Evolutionary conservation across 352 stramenopile genomes (phyloP).

Genomic region (Pythium dissimile): DNA sequence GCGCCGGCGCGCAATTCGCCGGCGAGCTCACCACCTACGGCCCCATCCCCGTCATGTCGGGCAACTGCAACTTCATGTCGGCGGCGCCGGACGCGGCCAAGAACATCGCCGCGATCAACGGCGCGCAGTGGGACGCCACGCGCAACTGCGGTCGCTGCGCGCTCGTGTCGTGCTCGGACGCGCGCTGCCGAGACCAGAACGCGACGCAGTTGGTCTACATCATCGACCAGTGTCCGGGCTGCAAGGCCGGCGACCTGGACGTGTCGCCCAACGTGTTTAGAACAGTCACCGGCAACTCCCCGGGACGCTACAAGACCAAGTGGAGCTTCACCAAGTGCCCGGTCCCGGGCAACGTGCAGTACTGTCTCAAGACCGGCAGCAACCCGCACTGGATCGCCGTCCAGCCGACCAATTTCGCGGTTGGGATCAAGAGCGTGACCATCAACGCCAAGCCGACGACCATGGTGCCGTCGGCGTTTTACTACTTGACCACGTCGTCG

Average conservation of each 20-base stretch:
- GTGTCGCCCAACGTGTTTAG: slow-evolving; percentile 38
- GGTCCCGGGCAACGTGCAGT: slow-evolving; percentile 28
- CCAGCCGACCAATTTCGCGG: slow-evolving; percentile 52
- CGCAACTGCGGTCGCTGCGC: slow-evolving; percentile 37
- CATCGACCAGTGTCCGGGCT: slow-evolving; percentile 57
- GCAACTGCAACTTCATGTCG: slow-evolving; percentile 64
- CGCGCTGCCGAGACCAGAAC: slow-evolving; percentile 26
- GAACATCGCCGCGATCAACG: slow-evolving; percentile 65
- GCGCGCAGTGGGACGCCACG: slow-evolving; percentile 42
- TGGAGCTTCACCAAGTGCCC: slow-evolving; percentile 41
- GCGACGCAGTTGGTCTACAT: slow-evolving; percentile 57
- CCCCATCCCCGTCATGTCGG: slow-evolving; percentile 4
- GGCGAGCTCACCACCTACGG: slow-evolving; percentile 20
- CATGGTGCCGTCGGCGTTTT: slow-evolving; percentile 49
- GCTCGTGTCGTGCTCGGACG: slow-evolving; percentile 35
- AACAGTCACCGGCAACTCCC: slow-evolving; percentile 27
- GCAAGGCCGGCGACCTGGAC: slow-evolving; percentile 43
- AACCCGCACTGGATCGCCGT: slow-evolving; percentile 56
- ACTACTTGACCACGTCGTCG: slow-evolving; percentile 27
- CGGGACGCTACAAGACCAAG: slow-evolving; percentile 24
- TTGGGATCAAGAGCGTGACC: slow-evolving; percentile 40
- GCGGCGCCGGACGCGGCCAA: slow-evolving; percentile 24
- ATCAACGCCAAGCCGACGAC: slow-evolving; percentile 45
- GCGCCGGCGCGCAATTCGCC: neutral
- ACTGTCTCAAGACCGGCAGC: slow-evolving; percentile 50